Evolutionary conservation across 495 filamentous ascomycete genomes (phyloP), one percentile per base, ranked within the genome.

Genomic region (Podospora tetraspora): DNA sequence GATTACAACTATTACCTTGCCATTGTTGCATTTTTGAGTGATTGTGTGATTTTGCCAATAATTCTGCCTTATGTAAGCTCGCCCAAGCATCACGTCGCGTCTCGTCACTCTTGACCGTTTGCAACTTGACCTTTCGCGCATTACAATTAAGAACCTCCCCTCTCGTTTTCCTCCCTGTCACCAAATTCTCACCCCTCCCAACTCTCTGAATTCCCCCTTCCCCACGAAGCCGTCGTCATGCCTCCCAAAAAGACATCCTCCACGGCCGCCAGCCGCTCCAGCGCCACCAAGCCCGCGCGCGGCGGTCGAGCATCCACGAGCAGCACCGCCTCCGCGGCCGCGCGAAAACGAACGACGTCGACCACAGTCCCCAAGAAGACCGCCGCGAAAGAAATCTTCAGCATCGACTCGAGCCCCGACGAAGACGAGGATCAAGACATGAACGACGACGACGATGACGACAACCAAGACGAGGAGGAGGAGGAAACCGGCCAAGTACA

Each of bases 401-500:
- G 11, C 23, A 56, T 64, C 62, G 24, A 25, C 59, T 25, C 24
- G 24, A 30, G 67, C 5, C 63, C 32, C 16, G 32, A 25, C 21
- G 68, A 67, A 1, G 71, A 78, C 1, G 66, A 71, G 11, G 74
- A 75, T 22, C 72, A 69, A 1, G 68, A 75, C 5, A 73, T 71
- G 19, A 66, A 67, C 3, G 73, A 71, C 4, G 67, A 67, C 5
- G 66, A 68, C 0, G 72, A 63, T 1, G 78, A 79, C 0, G 72
- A 64, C 3, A 77, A 80, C 24, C 70, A 71, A 3, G 69, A 76
- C 1, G 71, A 77, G 1, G 66, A 71, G 13, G 74, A 75, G 16
- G 72, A 69, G 1, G 68, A 74, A 6, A 72, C 3, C 10, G 29
- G 29, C 8, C 29, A 30, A 71, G 19, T 66, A 66, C 29, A 30